Evolutionary conservation across 169 alveolate genomes (phyloP), one percentile per base, ranked within the genome.

Genomic region (Cystoisospora suis): DNA sequence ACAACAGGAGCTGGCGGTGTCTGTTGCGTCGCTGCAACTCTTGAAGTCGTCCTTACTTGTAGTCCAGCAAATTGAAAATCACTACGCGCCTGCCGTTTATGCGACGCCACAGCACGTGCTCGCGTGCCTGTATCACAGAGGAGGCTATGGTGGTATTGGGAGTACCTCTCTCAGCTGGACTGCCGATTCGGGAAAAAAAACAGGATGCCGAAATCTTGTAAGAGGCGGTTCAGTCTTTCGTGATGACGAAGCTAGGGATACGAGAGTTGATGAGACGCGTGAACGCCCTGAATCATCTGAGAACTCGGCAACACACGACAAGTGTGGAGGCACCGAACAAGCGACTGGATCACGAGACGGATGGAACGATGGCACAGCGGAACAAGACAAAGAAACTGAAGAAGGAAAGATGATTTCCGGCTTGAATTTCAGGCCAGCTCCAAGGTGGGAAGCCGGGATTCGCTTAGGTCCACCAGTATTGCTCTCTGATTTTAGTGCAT

Each of bases 41-140:
- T 53, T 72, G 23, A 1, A 29, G 56, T 23, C 15, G 12, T 72
- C 83, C 27, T 5, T 72, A 27, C 42, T 38, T 7, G 58, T 72
- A 38, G 58, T 72, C 7, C 83, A 72, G 27, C 83, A 72, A 34
- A 56, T 72, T 6, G 83, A 72, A 20, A 56, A 72, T 46, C 27
- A 27, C 53, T 32, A 32, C 56, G 83, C 83, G 6, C 83, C 83
- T 6, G 38, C 3, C 2, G 20, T 72, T 6, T 72, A 72, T 38
- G 46, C 83, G 0, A 34, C 42, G 42, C 83, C 83, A 27, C 83
- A 72, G 83, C 83, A 72, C 83, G 83, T 72, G 46, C 83, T 72
- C 3, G 38, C 42, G 42, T 72, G 83, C 56, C 15, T 72, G 6
- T 72, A 27, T 38, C 17, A 34, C 56, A 46, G 83, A 6, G 83